Percentiles rank a stretch among this genome's conserved stretches.
phyloP scores from a whole-genome alignment of 2,329 filamentous ascomycete genomes.

The Dryadomyces quercus-mongolicae region DNA sequence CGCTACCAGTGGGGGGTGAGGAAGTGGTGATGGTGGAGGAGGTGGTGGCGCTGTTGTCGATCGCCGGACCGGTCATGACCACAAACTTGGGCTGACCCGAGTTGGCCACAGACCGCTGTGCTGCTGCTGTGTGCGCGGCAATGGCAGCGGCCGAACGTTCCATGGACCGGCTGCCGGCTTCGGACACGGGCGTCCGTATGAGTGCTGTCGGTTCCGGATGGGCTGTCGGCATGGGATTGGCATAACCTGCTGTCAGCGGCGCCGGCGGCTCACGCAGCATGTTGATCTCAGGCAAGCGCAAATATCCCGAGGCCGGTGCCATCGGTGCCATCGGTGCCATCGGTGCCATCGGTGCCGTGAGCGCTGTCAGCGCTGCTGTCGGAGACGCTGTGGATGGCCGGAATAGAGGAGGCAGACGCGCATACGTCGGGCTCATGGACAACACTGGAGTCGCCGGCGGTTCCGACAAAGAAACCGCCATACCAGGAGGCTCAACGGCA shows the following conservation, averaged over 20 bases:
- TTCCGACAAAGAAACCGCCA: background rate
- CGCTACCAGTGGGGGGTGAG: too few relatives aligned
- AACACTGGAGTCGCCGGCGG: background rate
- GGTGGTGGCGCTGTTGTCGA: background rate
- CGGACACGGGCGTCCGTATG: too few relatives aligned
- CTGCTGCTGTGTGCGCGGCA: constrained; percentile 1
- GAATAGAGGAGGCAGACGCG: background rate
- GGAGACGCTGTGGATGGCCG: background rate
- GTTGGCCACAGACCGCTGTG: background rate
- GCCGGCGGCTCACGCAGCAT: background rate
- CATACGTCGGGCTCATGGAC: background rate
- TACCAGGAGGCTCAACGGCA: background rate
- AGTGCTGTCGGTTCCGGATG: too few relatives aligned
- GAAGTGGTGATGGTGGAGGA: background rate
- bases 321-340: background rate
- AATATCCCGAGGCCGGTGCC: background rate
- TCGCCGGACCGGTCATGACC: background rate
- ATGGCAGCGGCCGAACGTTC: background rate
- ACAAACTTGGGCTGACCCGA: constrained; percentile 3
- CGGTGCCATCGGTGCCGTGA: background rate
- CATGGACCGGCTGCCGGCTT: background rate
- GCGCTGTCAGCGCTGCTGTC: background rate
- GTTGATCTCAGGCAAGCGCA: background rate
- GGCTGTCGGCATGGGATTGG: background rate
- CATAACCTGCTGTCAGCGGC: background rate